These are phyloP conservation scores for Solanum virginianum DNA, from an alignment of 257 asterid species.

Conservation along the genomic window DNA sequence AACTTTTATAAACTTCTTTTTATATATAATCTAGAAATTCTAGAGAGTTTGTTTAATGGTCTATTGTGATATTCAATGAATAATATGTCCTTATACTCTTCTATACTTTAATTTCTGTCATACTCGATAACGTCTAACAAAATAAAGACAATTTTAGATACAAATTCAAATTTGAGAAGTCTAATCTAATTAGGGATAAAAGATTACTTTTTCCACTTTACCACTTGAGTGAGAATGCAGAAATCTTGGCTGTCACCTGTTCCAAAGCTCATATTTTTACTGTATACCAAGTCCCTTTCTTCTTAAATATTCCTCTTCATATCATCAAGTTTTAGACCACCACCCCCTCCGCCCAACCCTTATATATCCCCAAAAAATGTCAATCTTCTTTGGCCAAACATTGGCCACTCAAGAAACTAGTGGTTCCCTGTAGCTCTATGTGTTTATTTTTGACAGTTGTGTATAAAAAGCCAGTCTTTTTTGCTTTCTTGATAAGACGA, in stretches of 20 bases:
- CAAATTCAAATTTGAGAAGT: not conserved
- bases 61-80: no score
- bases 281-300: conserved; percentile 12
- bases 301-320: not conserved
- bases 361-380: conserved; percentile 7
- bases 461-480: conserved; percentile 5
- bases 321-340: not conserved
- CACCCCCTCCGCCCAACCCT: not conserved
- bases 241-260: not conserved
- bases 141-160: not conserved
- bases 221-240: not conserved
- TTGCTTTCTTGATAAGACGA: conserved; percentile 21
- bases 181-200: not conserved
- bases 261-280: conserved; percentile 8
- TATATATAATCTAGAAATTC: no score
- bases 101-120: not conserved
- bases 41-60: no score
- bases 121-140: not conserved
- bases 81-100: not conserved
- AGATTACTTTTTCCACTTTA: not conserved
- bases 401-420: conserved; percentile 60
- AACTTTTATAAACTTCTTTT: no score
- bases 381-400: conserved; percentile 50
- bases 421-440: conserved; percentile 44
- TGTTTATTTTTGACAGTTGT: conserved; percentile 15